Percentiles rank a stretch among this genome's conserved stretches.
These are phyloP conservation scores for Tolypocladium ophioglossoides DNA, from an alignment of 2,329 filamentous ascomycete genomes.

Conservation along the genomic window DNA sequence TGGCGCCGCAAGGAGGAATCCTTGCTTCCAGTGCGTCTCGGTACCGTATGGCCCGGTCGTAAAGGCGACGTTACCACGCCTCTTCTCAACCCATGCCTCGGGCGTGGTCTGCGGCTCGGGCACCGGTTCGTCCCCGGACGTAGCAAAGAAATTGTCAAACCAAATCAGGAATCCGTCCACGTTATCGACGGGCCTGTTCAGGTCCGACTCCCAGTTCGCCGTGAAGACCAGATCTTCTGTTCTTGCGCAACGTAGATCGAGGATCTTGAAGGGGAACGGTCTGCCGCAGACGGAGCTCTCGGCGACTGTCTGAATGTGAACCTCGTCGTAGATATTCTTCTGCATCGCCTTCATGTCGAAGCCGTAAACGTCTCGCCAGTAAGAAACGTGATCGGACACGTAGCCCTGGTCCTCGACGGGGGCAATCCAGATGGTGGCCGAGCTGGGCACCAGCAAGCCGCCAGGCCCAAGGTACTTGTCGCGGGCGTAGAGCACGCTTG, in stretches of 20 bases:
- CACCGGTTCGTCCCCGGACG: conserved; percentile 41
- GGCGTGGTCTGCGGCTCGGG: conserved; percentile 43
- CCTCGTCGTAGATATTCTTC: conserved; percentile 68
- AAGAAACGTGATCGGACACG: conserved; percentile 64
- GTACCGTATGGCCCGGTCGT: conserved; percentile 71
- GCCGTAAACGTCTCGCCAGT: conserved; percentile 89
- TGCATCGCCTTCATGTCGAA: conserved; percentile 94
- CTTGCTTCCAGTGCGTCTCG: conserved; percentile 87
- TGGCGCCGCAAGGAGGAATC: conserved; percentile 59
- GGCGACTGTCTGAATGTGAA: conserved; percentile 65
- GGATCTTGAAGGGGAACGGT: conserved; percentile 56
- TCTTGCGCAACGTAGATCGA: conserved; percentile 66
- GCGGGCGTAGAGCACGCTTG: conserved; percentile 78
- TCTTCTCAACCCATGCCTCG: conserved; percentile 48
- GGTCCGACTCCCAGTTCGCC: conserved; percentile 50
- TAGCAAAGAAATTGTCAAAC: conserved; percentile 90
- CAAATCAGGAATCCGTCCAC: conserved; percentile 86
- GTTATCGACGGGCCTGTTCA: conserved; percentile 51
- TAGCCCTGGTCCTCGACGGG: conserved; percentile 72
- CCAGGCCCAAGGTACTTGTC: conserved; percentile 74
- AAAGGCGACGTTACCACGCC: conserved; percentile 62
- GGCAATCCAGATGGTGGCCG: conserved; percentile 73
- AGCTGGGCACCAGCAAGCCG: conserved; percentile 78
- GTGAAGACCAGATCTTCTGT: conserved; percentile 67
- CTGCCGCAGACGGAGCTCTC: conserved; percentile 47